These are phyloP conservation scores for Fereydounia khargensis DNA, from an alignment of 1,284 basidiomycete genomes.

Conservation along the genomic window DNA sequence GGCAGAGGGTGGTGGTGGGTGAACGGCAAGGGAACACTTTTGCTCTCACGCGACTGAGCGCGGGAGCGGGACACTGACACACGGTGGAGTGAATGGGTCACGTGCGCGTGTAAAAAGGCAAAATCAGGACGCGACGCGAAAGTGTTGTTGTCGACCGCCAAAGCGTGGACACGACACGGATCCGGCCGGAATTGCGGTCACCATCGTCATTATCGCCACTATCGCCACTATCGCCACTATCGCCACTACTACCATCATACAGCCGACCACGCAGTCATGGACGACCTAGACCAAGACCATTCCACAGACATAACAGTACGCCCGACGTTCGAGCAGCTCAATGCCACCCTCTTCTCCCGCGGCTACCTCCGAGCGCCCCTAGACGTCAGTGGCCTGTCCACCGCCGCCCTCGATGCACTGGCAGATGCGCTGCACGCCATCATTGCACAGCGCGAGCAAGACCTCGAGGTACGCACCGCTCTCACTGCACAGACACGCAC, in stretches of 20 bases:
- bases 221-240: too few relatives aligned
- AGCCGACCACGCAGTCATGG: too few relatives aligned
- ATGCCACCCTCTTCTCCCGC: conserved; percentile 30
- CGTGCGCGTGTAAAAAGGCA: conserved; percentile 4
- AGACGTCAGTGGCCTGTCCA: conserved; percentile 15
- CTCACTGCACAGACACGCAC: conserved; percentile 31
- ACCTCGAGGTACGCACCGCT: conserved; percentile 37
- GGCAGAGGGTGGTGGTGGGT: conserved; percentile 5
- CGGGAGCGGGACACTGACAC: too few relatives aligned
- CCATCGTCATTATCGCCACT: conserved; percentile 6
- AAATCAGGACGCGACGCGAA: conserved; percentile 23
- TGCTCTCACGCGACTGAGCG: too few relatives aligned
- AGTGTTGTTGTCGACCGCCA: conserved; percentile 19
- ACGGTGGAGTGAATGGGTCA: too few relatives aligned
- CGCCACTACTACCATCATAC: too few relatives aligned
- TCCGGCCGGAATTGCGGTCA: background rate
- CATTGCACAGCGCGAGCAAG: conserved; percentile 39
- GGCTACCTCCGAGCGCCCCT: conserved; percentile 32
- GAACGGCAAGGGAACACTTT: background rate
- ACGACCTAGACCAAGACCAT: conserved; percentile 3
- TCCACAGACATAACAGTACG: too few relatives aligned
- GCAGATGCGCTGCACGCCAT: conserved; percentile 36
- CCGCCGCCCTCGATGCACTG: conserved; percentile 11
- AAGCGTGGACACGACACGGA: conserved; percentile 1
- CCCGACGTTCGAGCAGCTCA: conserved; percentile 40